Evolutionary conservation across 768 basidiomycete genomes (phyloP), one percentile per base, ranked within the genome.

Genomic region (Tricholoma terreum): DNA sequence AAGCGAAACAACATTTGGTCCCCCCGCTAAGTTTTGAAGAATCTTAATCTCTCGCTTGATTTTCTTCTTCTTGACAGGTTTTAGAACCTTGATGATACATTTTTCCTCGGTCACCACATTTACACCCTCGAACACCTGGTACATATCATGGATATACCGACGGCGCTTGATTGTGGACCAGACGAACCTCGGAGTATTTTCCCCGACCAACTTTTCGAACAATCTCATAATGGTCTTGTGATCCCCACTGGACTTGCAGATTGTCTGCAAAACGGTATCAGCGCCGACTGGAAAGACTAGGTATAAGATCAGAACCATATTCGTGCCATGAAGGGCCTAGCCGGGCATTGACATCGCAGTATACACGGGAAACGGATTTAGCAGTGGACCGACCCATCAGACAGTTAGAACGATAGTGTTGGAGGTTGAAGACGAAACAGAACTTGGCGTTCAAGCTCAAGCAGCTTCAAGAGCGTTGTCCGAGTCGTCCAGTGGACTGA

Each of bases 31-130:
- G 71, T 98, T 97, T 75, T 95, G 94, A 22, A 98, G 77, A 67
- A 98, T 96, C 80, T 98, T 98, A 72, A 98, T 97, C 77, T 98
- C 96, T 61, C 96, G 84, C 77, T 98, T 98, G 75, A 98, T 98
- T 78, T 98, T 98, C 85, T 98, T 98, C 85, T 98, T 98, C 83
- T 98, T 98, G 38, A 98, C 95, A 0, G 96, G 96, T 73, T 98
- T 98, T 63, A 98, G 81, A 31, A 98, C 96, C 73, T 98, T 98
- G 78, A 98, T 94, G 73, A 96, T 96, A 72, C 94, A 95, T 75
- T 95, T 95, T 74, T 92, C 90, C 65, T 93, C 90, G 59, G 87
- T 89, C 52, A 90, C 85, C 59, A 94, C 86, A 70, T 95, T 92
- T 67, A 96, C 85, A 6, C 94, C 94, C 73, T 96, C 94, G 64